phyloP scores from a whole-genome alignment of 495 filamentous ascomycete species.

The Glarea lozoyensis region DNA sequence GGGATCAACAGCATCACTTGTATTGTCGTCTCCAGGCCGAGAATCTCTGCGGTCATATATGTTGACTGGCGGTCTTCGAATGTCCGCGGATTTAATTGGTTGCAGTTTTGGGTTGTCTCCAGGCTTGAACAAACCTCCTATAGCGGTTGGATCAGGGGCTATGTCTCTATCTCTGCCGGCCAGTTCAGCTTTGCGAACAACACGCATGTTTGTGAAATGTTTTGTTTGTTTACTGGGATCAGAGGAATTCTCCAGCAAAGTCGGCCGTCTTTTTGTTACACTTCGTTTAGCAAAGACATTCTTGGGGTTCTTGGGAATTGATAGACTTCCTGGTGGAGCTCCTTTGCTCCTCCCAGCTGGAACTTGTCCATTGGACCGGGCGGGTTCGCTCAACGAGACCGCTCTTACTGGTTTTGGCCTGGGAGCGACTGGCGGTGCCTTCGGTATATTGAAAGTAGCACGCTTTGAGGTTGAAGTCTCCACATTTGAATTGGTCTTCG shows the following conservation, averaged over 20 bases:
- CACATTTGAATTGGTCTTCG: too few species aligned
- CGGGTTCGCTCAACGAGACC: not conserved
- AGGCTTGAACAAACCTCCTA: slow-evolving; percentile 16
- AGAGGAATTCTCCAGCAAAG: slow-evolving; percentile 4
- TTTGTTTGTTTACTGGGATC: slow-evolving; percentile 9
- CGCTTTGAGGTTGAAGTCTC: too few species aligned
- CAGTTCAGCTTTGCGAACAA: slow-evolving; percentile 15
- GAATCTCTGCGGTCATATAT: too few species aligned
- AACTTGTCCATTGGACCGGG: not conserved
- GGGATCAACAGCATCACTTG: too few species aligned
- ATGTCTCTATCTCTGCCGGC: slow-evolving; percentile 12
- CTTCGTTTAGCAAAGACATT: slow-evolving; percentile 14
- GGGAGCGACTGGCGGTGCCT: too few species aligned
- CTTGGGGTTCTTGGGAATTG: slow-evolving; percentile 9
- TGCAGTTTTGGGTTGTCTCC: slow-evolving; percentile 4
- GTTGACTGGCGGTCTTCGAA: slow-evolving; percentile 8
- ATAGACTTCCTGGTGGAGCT: slow-evolving; percentile 11
- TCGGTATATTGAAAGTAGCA: too few species aligned
- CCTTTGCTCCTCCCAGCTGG: slow-evolving; percentile 5
- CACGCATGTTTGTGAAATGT: slow-evolving; percentile 9
- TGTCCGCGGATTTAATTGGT: slow-evolving; percentile 3
- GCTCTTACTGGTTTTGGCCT: not conserved
- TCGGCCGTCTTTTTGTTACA: slow-evolving; percentile 6
- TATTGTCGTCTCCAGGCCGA: too few species aligned
- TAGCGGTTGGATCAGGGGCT: slow-evolving; percentile 13